Evolutionary conservation across 352 stramenopile species (phyloP).

Genomic region (Globisporangium alternatum): DNA sequence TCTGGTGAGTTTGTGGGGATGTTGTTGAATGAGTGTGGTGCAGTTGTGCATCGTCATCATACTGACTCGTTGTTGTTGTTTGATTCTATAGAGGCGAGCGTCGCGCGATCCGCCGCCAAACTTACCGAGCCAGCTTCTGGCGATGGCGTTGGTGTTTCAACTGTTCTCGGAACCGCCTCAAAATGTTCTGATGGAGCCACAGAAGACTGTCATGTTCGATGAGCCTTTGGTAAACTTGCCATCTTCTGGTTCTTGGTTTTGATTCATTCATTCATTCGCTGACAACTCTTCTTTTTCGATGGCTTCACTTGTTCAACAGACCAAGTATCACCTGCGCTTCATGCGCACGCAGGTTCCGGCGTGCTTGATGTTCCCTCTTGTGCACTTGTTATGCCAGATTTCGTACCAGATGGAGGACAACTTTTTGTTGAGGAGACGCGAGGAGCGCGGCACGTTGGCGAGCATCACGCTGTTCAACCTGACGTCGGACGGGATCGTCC

Average conservation of each 20-base stretch:
- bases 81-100: conserved; percentile 38
- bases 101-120: conserved; percentile 73
- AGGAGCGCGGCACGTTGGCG: conserved; percentile 75
- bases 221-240: conserved; percentile 71
- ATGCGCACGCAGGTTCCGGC: conserved; percentile 78
- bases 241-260: background rate
- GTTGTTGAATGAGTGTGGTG: too few relatives aligned
- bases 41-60: background rate
- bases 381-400: conserved; percentile 84
- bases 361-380: conserved; percentile 78
- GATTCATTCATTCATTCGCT: background rate
- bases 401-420: conserved; percentile 89
- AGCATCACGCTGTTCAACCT: conserved; percentile 84
- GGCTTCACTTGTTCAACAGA: conserved; percentile 28
- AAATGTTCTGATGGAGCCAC: conserved; percentile 70
- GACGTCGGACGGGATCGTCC: conserved; percentile 83
- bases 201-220: conserved; percentile 83
- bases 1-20: conserved; percentile 30
- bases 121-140: conserved; percentile 74
- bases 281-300: conserved; percentile 2
- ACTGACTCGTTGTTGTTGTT: conserved; percentile 7
- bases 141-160: conserved; percentile 84
- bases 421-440: conserved; percentile 70
- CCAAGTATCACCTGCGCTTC: conserved; percentile 83
- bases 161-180: conserved; percentile 82